Evolutionary conservation across 129 eudicot genomes (phyloP).

Genomic region (Pulicaria dysenterica): DNA sequence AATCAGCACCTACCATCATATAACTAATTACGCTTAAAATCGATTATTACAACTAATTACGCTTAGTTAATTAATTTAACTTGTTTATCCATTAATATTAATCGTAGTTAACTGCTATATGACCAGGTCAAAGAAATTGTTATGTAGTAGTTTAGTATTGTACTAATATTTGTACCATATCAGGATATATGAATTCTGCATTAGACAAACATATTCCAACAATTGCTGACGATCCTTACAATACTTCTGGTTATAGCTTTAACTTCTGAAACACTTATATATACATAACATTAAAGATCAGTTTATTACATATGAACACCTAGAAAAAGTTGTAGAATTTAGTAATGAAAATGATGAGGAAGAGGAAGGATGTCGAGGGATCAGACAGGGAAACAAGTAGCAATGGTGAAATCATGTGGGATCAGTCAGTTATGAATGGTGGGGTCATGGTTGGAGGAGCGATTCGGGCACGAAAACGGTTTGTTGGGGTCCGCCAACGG

Average conservation of each 20-base stretch:
- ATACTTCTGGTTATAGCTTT: constrained; percentile 14
- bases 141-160: constrained; percentile 14
- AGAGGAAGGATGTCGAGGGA: constrained; percentile 40
- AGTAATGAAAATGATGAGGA: constrained; percentile 33
- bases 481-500: constrained; percentile 58
- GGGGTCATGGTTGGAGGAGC: constrained; percentile 32
- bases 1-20: no score
- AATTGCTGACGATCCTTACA: constrained; percentile 40
- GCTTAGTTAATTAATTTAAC: neutral
- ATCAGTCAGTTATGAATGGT: constrained; percentile 23
- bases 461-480: constrained; percentile 45
- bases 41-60: no score
- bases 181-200: constrained; percentile 29
- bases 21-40: no score
- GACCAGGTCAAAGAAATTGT: constrained; percentile 41
- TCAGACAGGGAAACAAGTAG: constrained; percentile 26
- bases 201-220: constrained; percentile 36
- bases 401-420: constrained; percentile 34
- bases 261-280: constrained; percentile 18
- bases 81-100: no score
- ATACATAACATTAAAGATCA: neutral
- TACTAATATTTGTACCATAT: constrained; percentile 14
- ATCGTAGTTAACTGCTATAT: neutral
- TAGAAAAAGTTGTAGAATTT: neutral
- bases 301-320: constrained; percentile 22